These are phyloP conservation scores for Boehmeria nivea DNA, from an alignment of 306 rosid genomes.

Conservation along the genomic window DNA sequence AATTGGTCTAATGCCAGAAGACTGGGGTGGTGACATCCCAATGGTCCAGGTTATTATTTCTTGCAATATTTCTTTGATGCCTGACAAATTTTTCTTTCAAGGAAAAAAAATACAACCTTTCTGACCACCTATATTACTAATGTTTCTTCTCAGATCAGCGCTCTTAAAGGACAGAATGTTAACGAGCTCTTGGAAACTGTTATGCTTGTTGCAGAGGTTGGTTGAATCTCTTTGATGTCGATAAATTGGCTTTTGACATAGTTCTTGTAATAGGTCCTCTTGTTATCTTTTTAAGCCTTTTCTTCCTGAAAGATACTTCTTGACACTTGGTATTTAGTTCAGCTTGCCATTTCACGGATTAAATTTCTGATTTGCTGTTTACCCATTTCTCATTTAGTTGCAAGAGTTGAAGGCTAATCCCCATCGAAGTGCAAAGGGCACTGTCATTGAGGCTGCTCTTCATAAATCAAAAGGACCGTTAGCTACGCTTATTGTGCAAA, in stretches of 20 bases:
- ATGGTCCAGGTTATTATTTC: slow-evolving; percentile 83
- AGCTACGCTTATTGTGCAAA: slow-evolving; percentile 86
- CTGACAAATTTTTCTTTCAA: not conserved
- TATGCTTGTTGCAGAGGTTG: slow-evolving; percentile 96
- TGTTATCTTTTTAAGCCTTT: not conserved
- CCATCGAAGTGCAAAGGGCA: slow-evolving; percentile 82
- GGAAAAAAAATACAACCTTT: slow-evolving; percentile 1
- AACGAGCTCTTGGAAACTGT: slow-evolving; percentile 90
- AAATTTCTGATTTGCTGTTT: not conserved
- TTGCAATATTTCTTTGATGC: slow-evolving; percentile 18
- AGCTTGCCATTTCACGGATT: not conserved
- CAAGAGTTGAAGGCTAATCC: slow-evolving; percentile 99
- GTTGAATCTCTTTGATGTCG: slow-evolving; percentile 13
- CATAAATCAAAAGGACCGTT: slow-evolving; percentile 91
- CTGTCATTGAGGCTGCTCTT: slow-evolving; percentile 89
- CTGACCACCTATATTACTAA: slow-evolving; percentile 16
- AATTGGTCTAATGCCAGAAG: slow-evolving; percentile 93
- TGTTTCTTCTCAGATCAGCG: slow-evolving; percentile 65
- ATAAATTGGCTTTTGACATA: not conserved
- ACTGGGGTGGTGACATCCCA: slow-evolving; percentile 94
- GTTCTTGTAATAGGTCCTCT: slow-evolving; percentile 1
- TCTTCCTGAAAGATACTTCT: not conserved
- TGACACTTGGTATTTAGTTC: no score
- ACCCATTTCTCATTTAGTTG: slow-evolving; percentile 42
- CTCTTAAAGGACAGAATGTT: slow-evolving; percentile 81